A percentile compares a stretch with the other conserved stretches of the same genome.
Conservation (phyloP, 352 stramenopile genomes). For the Phytophthora citricola region DNA sequence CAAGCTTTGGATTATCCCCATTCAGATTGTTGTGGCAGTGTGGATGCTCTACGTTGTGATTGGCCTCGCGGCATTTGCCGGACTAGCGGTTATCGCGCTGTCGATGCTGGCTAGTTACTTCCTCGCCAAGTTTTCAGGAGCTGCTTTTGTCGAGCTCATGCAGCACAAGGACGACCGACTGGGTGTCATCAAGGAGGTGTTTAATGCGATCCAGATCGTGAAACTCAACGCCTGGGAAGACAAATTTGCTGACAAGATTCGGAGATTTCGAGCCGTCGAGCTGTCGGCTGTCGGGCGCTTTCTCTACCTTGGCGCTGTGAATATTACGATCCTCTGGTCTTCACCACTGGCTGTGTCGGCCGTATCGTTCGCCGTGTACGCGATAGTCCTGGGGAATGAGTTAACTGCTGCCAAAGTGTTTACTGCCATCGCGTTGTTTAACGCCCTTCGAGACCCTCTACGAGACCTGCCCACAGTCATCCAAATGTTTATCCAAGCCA, state of each 20-base stretch:
- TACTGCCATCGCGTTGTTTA: constrained; percentile 60
- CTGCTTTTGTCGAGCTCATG: constrained; percentile 83
- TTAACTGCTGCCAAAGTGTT: constrained; percentile 64
- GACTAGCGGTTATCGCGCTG: constrained; percentile 35
- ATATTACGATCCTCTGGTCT: constrained; percentile 68
- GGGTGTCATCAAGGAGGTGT: constrained; percentile 91
- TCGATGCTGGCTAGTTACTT: constrained; percentile 52
- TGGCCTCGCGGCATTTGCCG: constrained; percentile 49
- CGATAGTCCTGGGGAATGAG: constrained; percentile 39
- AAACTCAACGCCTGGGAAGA: constrained; percentile 95
- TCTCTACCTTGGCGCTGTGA: constrained; percentile 49
- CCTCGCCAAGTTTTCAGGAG: constrained; percentile 56
- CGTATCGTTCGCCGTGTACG: constrained; percentile 56
- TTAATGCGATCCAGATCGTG: constrained; percentile 94
- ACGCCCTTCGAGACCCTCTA: constrained; percentile 48
- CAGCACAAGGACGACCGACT: constrained; percentile 88
- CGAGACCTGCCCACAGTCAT: constrained; percentile 43
- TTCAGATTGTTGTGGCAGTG: constrained; percentile 43
- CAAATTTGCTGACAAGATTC: constrained; percentile 85
- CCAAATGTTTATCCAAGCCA: constrained; percentile 46
- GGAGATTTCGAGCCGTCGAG: constrained; percentile 72
- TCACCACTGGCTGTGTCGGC: constrained; percentile 54
- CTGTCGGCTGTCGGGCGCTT: constrained; percentile 71
- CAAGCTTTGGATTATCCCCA: constrained; percentile 52
- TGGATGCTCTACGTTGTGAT: constrained; percentile 55